Evolutionary conservation across 1,284 basidiomycete species (phyloP).

Genomic region (Moesziomyces sp.): DNA sequence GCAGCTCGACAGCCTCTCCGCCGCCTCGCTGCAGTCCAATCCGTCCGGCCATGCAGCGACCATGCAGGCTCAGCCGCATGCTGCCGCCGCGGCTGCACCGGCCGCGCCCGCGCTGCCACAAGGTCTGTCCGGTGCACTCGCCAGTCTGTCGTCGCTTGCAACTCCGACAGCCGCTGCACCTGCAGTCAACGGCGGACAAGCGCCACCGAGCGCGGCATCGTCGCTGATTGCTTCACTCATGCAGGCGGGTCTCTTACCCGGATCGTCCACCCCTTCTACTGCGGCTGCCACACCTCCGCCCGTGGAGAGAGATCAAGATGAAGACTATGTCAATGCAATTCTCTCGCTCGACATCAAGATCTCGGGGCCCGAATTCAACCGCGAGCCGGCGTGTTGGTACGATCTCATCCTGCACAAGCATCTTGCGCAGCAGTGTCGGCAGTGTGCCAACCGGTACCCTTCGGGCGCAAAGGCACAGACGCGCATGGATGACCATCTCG

Average conservation of each 20-base stretch:
- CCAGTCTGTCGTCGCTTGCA: slow-evolving; percentile 23
- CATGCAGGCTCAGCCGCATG: slow-evolving; percentile 29
- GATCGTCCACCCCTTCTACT: slow-evolving; percentile 34
- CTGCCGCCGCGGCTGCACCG: not conserved
- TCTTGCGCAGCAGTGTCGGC: slow-evolving; percentile 86
- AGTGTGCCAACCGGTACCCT: slow-evolving; percentile 89
- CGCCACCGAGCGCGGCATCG: slow-evolving; percentile 19
- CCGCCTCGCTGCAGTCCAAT: slow-evolving; percentile 11
- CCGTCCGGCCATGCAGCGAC: slow-evolving; percentile 59
- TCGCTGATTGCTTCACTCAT: slow-evolving; percentile 60
- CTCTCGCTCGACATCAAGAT: slow-evolving; percentile 78
- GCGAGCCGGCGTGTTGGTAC: slow-evolving; percentile 72
- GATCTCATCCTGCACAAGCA: slow-evolving; percentile 68
- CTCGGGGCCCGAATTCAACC: slow-evolving; percentile 78
- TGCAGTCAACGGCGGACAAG: slow-evolving; percentile 1
- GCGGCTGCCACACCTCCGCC: slow-evolving; percentile 62
- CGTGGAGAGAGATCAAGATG: slow-evolving; percentile 70
- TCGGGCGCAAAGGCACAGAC: slow-evolving; percentile 79
- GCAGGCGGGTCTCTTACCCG: slow-evolving; percentile 60
- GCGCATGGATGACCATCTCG: slow-evolving; percentile 86
- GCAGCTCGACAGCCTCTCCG: slow-evolving; percentile 77
- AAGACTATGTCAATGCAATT: slow-evolving; percentile 77
- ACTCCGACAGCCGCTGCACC: slow-evolving; percentile 7
- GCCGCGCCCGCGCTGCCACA: slow-evolving; percentile 36
- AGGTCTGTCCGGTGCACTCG: slow-evolving; percentile 31